These are phyloP conservation scores for Pleurotus tuoliensis DNA, from an alignment of 768 basidiomycete genomes.

Conservation along the genomic window DNA sequence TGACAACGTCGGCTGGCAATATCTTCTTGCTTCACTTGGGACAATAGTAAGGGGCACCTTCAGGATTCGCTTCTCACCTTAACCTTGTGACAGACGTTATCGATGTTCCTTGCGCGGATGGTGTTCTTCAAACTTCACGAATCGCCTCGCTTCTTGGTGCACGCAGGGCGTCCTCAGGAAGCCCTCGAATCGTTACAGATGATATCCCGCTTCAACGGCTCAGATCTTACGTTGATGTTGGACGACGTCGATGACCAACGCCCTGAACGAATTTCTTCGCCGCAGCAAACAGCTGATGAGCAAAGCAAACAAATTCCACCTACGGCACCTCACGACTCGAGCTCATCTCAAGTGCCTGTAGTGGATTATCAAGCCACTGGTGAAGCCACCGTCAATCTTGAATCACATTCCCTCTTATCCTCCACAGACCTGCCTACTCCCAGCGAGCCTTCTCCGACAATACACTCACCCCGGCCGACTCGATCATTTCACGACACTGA, in stretches of 20 bases:
- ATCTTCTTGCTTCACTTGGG: conserved; percentile 74
- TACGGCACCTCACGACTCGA: neutral
- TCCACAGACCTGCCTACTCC: conserved; percentile 18
- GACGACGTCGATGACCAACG: conserved; percentile 63
- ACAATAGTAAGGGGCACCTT: conserved; percentile 59
- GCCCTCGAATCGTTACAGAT: conserved; percentile 79
- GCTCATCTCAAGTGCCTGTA: conserved; percentile 11
- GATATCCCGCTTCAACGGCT: conserved; percentile 86
- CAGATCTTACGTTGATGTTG: conserved; percentile 58
- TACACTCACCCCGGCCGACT: neutral
- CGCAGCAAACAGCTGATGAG: neutral
- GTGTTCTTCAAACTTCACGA: conserved; percentile 91
- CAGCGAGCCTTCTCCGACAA: conserved; percentile 13
- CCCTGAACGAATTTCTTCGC: conserved; percentile 10
- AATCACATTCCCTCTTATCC: conserved; percentile 24
- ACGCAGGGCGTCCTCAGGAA: conserved; percentile 80
- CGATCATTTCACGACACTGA: neutral
- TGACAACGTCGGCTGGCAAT: conserved; percentile 88
- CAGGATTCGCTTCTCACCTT: conserved; percentile 1
- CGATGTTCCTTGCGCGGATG: conserved; percentile 85
- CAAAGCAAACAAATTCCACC: neutral
- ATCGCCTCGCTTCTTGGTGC: conserved; percentile 90
- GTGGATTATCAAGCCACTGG: conserved; percentile 34
- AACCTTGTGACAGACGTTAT: conserved; percentile 57
- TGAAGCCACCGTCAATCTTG: conserved; percentile 20